Evolutionary conservation across 2,329 filamentous ascomycete species (phyloP).

Genomic region (Penicillium sclerotiorum): DNA sequence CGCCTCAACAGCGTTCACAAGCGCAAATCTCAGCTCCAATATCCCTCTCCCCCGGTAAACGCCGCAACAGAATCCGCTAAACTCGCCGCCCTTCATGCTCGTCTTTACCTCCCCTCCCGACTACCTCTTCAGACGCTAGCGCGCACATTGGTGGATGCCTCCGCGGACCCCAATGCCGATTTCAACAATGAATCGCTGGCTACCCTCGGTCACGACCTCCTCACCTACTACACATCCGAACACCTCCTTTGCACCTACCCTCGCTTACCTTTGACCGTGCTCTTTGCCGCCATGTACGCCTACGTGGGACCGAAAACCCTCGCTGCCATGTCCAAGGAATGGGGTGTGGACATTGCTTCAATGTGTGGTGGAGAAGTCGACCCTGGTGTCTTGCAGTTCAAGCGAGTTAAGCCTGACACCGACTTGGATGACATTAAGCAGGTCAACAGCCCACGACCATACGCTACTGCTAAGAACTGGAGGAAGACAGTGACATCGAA

Average conservation of each 20-base stretch:
- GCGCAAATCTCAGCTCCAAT: slow-evolving; percentile 43
- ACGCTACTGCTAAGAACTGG: slow-evolving; percentile 60
- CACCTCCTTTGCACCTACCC: slow-evolving; percentile 86
- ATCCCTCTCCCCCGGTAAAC: slow-evolving; percentile 72
- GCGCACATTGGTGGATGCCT: slow-evolving; percentile 79
- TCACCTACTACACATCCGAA: slow-evolving; percentile 88
- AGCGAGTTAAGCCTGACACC: slow-evolving; percentile 50
- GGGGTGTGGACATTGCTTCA: slow-evolving; percentile 89
- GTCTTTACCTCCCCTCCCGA: slow-evolving; percentile 77
- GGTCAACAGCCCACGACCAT: slow-evolving; percentile 40
- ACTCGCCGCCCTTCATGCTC: slow-evolving; percentile 87
- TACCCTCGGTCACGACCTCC: slow-evolving; percentile 76
- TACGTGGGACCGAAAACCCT: slow-evolving; percentile 78
- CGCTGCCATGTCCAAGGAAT: slow-evolving; percentile 73
- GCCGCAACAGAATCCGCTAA: slow-evolving; percentile 76
- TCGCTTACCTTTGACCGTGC: slow-evolving; percentile 82
- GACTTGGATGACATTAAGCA: slow-evolving; percentile 35
- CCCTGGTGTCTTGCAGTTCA: slow-evolving; percentile 83
- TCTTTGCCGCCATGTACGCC: slow-evolving; percentile 82
- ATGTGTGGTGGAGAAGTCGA: slow-evolving; percentile 90
- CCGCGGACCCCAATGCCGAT: slow-evolving; percentile 74
- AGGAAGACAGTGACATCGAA: slow-evolving; percentile 74
- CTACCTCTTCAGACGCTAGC: slow-evolving; percentile 85
- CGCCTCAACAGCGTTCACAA: slow-evolving; percentile 27
- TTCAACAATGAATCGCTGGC: slow-evolving; percentile 91